A percentile compares a stretch with the other conserved stretches of the same genome.
These are phyloP conservation scores for Primulina huaijiensis DNA, from an alignment of 257 asterid genomes.

Conservation along the genomic window DNA sequence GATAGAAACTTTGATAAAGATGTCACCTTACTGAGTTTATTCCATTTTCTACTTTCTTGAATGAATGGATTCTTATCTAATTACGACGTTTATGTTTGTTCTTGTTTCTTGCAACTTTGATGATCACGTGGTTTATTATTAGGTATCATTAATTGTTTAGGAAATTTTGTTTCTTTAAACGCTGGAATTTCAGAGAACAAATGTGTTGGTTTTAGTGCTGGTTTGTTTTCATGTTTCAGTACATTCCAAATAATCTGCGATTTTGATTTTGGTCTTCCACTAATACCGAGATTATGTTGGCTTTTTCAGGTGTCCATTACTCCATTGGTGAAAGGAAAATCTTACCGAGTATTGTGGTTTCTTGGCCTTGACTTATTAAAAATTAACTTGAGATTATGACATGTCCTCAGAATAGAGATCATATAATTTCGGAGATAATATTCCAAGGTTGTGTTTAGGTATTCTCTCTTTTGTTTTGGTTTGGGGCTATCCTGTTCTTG, in stretches of 20 bases:
- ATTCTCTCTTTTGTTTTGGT: too few relatives aligned
- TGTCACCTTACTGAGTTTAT: neutral
- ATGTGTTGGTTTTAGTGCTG: neutral
- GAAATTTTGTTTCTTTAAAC: neutral
- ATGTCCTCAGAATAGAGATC: neutral
- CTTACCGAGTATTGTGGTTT: neutral
- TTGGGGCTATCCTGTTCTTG: neutral
- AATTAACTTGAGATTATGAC: too few relatives aligned
- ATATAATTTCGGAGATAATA: neutral
- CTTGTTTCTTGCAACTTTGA: neutral
- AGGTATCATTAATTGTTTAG: too few relatives aligned
- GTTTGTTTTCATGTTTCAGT: neutral
- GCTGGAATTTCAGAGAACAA: neutral
- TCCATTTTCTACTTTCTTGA: slow-evolving; percentile 13
- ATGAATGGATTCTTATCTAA: neutral
- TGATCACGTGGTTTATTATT: neutral
- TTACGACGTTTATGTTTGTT: neutral
- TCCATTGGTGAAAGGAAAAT: neutral
- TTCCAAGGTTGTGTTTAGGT: neutral
- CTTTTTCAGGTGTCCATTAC: neutral
- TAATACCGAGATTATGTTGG: neutral
- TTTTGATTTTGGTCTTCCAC: neutral
- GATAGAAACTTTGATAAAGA: slow-evolving; percentile 18
- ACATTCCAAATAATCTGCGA: neutral
- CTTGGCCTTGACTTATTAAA: neutral